Conservation (phyloP, 2,329 filamentous ascomycete genomes). For the Colletotrichum eremochloae region DNA sequence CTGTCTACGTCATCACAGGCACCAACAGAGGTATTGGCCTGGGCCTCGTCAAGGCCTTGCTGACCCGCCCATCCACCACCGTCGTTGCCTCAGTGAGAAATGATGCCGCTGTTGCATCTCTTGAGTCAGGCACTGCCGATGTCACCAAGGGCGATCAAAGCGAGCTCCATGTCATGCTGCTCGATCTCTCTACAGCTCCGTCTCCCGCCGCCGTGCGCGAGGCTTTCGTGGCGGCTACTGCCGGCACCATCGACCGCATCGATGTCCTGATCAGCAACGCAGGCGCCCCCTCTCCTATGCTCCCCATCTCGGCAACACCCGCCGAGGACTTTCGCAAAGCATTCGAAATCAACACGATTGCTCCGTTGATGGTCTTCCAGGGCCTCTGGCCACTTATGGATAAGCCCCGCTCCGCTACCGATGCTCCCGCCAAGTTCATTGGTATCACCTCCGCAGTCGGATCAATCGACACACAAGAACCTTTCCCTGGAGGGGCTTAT, state of each 20-base stretch:
- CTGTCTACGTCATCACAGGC: conserved; percentile 56
- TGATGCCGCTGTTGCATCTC: conserved; percentile 39
- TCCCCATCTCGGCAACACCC: conserved; percentile 48
- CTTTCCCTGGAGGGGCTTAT: conserved; percentile 51
- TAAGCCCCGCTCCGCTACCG: conserved; percentile 30
- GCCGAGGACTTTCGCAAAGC: conserved; percentile 53
- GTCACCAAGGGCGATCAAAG: conserved; percentile 49
- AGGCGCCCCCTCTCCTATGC: conserved; percentile 53
- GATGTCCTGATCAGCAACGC: conserved; percentile 68
- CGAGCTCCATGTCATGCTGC: conserved; percentile 51
- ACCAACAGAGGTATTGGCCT: conserved; percentile 57
- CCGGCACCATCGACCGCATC: conserved; percentile 53
- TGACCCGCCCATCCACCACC: conserved; percentile 67
- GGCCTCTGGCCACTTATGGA: conserved; percentile 52
- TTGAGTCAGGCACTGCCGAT: conserved; percentile 40
- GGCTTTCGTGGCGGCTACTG: conserved; percentile 47
- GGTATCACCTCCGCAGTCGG: conserved; percentile 54
- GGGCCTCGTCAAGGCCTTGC: conserved; percentile 52
- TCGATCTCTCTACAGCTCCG: conserved; percentile 53
- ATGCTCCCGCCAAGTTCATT: conserved; percentile 50
- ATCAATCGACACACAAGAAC: conserved; percentile 50
- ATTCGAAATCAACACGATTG: conserved; percentile 60
- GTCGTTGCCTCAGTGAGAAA: conserved; percentile 55
- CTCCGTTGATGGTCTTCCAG: conserved; percentile 53
- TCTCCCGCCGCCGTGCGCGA: conserved; percentile 42